Evolutionary conservation across 1,284 basidiomycete species (phyloP).

Genomic region (Papiliotrema nemorosa): DNA sequence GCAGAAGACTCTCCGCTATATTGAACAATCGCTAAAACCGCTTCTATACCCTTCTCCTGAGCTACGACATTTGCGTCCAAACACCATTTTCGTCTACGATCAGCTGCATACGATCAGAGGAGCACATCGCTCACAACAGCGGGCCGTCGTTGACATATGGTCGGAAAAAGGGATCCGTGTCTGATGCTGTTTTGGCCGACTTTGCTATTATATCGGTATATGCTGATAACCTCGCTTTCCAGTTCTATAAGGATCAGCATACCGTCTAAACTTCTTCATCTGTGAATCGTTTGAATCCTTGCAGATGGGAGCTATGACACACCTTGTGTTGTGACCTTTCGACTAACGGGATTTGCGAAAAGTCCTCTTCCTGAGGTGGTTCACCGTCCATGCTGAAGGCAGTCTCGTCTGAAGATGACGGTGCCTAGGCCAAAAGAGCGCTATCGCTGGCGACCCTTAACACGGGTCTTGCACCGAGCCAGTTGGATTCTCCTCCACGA

Average conservation of each 20-base stretch:
- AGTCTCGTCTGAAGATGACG: background rate
- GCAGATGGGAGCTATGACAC: slow-evolving; percentile 4
- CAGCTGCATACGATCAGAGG: background rate
- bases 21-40: slow-evolving; percentile 77
- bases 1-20: slow-evolving; percentile 85
- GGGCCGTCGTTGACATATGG: slow-evolving; percentile 64
- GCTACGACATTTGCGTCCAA: slow-evolving; percentile 94
- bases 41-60: slow-evolving; percentile 94
- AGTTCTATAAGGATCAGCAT: slow-evolving; percentile 58
- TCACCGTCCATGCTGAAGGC: slow-evolving; percentile 69
- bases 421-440: too few relatives aligned
- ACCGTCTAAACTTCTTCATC: too few relatives aligned
- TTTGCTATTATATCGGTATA: slow-evolving; percentile 84
- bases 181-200: slow-evolving; percentile 82
- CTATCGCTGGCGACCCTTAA: too few relatives aligned
- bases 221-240: slow-evolving; percentile 94
- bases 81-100: slow-evolving; percentile 72
- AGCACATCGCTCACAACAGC: slow-evolving; percentile 29
- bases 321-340: slow-evolving; percentile 84
- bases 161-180: slow-evolving; percentile 89
- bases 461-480: too few relatives aligned
- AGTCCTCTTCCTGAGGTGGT: slow-evolving; percentile 90
- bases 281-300: background rate
- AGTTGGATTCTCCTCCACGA: too few relatives aligned
- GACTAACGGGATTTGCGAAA: slow-evolving; percentile 71